phyloP scores from a whole-genome alignment of 1,139 yeast genomes.

The Pichia terricola region DNA sequence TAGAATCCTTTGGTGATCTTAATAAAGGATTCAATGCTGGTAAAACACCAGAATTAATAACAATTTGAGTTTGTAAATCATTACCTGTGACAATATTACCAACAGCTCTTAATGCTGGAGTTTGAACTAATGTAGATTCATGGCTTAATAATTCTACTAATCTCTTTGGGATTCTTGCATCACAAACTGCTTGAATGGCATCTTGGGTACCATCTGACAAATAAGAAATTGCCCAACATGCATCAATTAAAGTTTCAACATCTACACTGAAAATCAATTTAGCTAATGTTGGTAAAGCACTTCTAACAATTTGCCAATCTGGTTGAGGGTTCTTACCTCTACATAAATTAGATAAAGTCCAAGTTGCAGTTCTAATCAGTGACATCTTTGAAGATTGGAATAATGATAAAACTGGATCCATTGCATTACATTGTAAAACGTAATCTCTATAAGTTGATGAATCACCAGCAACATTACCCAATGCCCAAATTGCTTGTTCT shows the following conservation, averaged over 20 bases:
- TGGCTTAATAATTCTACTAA: slow-evolving; percentile 83
- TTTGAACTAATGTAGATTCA: slow-evolving; percentile 80
- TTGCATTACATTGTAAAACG: slow-evolving; percentile 77
- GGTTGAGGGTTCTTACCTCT: slow-evolving; percentile 97
- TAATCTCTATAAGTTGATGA: slow-evolving; percentile 82
- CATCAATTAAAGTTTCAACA: slow-evolving; percentile 89
- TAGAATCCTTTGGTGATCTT: slow-evolving; percentile 79
- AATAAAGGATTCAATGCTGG: slow-evolving; percentile 76
- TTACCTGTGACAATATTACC: slow-evolving; percentile 98
- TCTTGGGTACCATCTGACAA: slow-evolving; percentile 86
- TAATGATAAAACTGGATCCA: slow-evolving; percentile 75
- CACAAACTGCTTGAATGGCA: slow-evolving; percentile 94
- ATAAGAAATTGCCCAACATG: slow-evolving; percentile 98
- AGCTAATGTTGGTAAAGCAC: slow-evolving; percentile 86
- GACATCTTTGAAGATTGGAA: slow-evolving; percentile 79
- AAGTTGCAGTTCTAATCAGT: slow-evolving; percentile 89
- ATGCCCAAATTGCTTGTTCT: slow-evolving; percentile 98
- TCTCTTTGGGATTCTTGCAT: slow-evolving; percentile 90
- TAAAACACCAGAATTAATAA: slow-evolving; percentile 87
- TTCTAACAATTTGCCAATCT: slow-evolving; percentile 79
- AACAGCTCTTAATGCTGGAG: slow-evolving; percentile 94
- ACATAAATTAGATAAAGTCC: slow-evolving; percentile 95
- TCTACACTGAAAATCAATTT: slow-evolving; percentile 85
- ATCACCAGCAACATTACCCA: slow-evolving; percentile 98
- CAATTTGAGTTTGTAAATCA: slow-evolving; percentile 90